Evolutionary conservation across 2,329 filamentous ascomycete genomes (phyloP).

Genomic region (Colletotrichum sp.): DNA sequence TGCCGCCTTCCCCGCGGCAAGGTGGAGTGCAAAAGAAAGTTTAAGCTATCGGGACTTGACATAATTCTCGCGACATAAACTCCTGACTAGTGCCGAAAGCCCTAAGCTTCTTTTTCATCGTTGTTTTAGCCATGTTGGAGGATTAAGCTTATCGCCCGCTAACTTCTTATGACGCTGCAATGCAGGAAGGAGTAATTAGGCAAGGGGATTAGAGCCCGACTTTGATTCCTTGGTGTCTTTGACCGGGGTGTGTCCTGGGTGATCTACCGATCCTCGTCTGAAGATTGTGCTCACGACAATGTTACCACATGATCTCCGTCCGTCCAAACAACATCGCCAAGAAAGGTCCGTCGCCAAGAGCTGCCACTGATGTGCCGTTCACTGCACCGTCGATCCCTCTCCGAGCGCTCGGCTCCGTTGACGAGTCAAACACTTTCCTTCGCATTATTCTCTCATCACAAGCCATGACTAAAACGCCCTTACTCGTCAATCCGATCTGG

Average conservation of each 20-base stretch:
- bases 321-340: not conserved
- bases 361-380: not conserved
- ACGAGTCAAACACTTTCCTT: not conserved
- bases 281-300: not conserved
- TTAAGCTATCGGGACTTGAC: not conserved
- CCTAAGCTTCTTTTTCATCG: not conserved
- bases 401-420: not conserved
- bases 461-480: not conserved
- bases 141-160: not conserved
- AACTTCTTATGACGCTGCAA: not conserved
- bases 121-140: not conserved
- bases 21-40: not conserved
- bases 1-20: not conserved
- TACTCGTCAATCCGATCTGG: not conserved
- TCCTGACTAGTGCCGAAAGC: not conserved
- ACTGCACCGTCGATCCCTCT: not conserved
- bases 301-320: not conserved
- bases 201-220: not conserved
- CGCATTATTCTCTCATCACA: not conserved
- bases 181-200: not conserved
- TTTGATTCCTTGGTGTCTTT: not conserved
- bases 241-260: not conserved
- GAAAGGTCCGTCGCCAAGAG: not conserved
- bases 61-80: not conserved
- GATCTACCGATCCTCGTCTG: not conserved